Percentiles rank a stretch among this genome's conserved stretches.
Evolutionary conservation across 1,284 basidiomycete species (phyloP).

Genomic region (Mycena sp.): DNA sequence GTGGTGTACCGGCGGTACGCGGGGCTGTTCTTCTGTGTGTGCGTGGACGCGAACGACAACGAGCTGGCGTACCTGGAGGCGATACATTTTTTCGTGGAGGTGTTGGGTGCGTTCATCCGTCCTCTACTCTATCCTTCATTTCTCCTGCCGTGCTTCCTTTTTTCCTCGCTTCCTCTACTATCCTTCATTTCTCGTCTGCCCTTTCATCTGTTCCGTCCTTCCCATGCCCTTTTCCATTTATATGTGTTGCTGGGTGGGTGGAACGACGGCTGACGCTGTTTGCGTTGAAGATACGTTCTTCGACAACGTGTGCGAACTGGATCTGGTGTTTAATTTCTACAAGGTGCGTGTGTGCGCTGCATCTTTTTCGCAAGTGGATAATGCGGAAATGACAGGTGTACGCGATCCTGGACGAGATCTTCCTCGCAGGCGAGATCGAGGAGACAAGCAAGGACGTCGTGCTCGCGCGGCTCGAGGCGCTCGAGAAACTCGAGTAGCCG

Average conservation of each 20-base stretch:
- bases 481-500: slow-evolving; percentile 86
- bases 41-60: slow-evolving; percentile 98
- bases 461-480: slow-evolving; percentile 85
- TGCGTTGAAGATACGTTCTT: slow-evolving; percentile 89
- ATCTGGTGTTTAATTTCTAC: slow-evolving; percentile 99
- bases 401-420: slow-evolving; percentile 97
- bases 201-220: too few relatives aligned
- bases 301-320: slow-evolving; percentile 96
- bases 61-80: slow-evolving; percentile 97
- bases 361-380: background rate
- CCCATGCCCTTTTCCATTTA: too few relatives aligned
- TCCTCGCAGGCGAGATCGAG: slow-evolving; percentile 98
- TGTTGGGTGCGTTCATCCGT: slow-evolving; percentile 76
- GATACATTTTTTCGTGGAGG: slow-evolving; percentile 98
- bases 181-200: too few relatives aligned
- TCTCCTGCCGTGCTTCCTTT: background rate
- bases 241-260: too few relatives aligned
- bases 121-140: background rate
- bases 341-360: slow-evolving; percentile 73
- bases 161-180: background rate
- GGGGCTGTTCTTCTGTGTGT: slow-evolving; percentile 97
- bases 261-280: background rate
- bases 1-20: slow-evolving; percentile 96
- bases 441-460: slow-evolving; percentile 98
- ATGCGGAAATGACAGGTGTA: slow-evolving; percentile 73